Evolutionary conservation across 78 protist genomes (phyloP).

Genomic region (Dictyostelium discoideum): dicty_2.7 NC_007090.3:1045001-1045500

Average conservation of each 20-base stretch:
- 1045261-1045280: no score
- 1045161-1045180: constrained; percentile 72
- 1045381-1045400: no score
- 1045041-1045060: constrained; percentile 76
- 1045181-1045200: constrained; percentile 61
- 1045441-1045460: no score
- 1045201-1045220: constrained; percentile 53
- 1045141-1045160: constrained; percentile 65
- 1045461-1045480: no score
- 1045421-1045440: no score
- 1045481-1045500: no score
- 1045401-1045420: no score
- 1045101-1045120: not conserved
- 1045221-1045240: constrained; percentile 50
- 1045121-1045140: not conserved
- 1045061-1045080: constrained; percentile 61
- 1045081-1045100: not conserved
- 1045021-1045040: constrained; percentile 35
- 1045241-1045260: not conserved
- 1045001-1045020: constrained; percentile 76
- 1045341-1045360: no score
- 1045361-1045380: no score
- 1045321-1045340: no score
- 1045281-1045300: no score
- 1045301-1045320: not conserved